Evolutionary conservation across 345 rosid species (phyloP), one percentile per base, ranked within the genome.

Genomic region (Noccaea bulbosa): DNA sequence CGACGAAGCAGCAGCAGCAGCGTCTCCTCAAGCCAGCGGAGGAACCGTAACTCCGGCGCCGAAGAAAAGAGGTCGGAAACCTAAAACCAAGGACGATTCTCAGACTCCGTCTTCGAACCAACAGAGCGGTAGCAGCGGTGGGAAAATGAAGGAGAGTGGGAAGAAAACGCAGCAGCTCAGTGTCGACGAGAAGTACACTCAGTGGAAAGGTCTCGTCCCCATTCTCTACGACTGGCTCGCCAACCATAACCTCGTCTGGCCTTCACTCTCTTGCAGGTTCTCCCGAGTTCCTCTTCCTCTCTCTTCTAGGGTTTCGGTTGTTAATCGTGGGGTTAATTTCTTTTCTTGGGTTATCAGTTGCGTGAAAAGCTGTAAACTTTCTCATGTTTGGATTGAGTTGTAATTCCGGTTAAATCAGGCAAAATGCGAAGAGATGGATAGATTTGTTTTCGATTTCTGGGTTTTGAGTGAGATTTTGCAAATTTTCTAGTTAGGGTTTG

Each of bases 211-310:
- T 63, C 84, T 91, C 9, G 97, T 93, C 12, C 98, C 98, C 17
- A 89, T 93, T 71, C 96, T 93, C 53, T 93, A 93, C 67, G 98
- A 93, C 81, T 94, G 99, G 99, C 87, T 94, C 60, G 96, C 99
- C 9, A 94, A 94, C 64, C 98, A 94, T 72, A 94, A 94, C 77
- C 99, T 94, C 71, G 98, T 94, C 58, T 94, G 99, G 99, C 99
- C 99, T 16, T 92, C 98, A 30, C 99, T 94, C 81, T 94, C 99
- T 60, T 94, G 98, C 97, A 85, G 99, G 96, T 91, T 41, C 15
- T 32, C 59, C 4, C 0, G 4, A 2, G 5, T 51, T 53, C 7
- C 11, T 59, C 7, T 22, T 7, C 1, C 2, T 24, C 15, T n/a
- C 16, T 3, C 32, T 60, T 67, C 71, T 79, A 74, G 80, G 84